A percentile compares a stretch with the other conserved stretches of the same genome.
phyloP scores from a whole-genome alignment of 2,329 filamentous ascomycete genomes.

The Colletotrichum liriopes region DNA sequence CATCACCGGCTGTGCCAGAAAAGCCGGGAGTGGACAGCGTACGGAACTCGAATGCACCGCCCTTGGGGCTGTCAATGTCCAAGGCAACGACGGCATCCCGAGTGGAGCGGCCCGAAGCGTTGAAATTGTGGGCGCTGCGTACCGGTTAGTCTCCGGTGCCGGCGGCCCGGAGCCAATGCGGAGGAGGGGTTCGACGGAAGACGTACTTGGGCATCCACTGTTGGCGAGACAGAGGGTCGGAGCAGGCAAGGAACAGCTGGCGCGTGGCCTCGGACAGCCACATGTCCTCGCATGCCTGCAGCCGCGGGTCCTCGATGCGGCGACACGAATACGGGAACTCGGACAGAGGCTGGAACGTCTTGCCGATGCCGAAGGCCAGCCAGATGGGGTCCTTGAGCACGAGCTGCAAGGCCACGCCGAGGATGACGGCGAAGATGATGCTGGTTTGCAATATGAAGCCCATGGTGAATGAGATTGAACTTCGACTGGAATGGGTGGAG shows the following conservation, averaged over 20 bases:
- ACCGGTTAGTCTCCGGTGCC: constrained; percentile 8
- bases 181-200: neutral
- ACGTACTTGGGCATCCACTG: constrained; percentile 49
- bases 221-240: constrained; percentile 43
- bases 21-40: constrained; percentile 49
- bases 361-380: constrained; percentile 46
- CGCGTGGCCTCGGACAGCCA: constrained; percentile 51
- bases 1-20: constrained; percentile 51
- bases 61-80: constrained; percentile 51
- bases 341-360: constrained; percentile 47
- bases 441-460: constrained; percentile 34
- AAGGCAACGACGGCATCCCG: constrained; percentile 52
- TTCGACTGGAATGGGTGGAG: neutral
- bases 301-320: constrained; percentile 47
- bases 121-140: constrained; percentile 43
- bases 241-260: constrained; percentile 51
- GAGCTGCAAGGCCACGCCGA: constrained; percentile 44
- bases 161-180: neutral
- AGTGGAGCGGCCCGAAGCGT: constrained; percentile 49
- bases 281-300: constrained; percentile 53
- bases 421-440: constrained; percentile 38
- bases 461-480: neutral
- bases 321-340: constrained; percentile 51
- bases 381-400: constrained; percentile 44
- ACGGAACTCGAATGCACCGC: constrained; percentile 44